Conservation (phyloP, 148 eudicot genomes). For the Silene conica region DNA sequence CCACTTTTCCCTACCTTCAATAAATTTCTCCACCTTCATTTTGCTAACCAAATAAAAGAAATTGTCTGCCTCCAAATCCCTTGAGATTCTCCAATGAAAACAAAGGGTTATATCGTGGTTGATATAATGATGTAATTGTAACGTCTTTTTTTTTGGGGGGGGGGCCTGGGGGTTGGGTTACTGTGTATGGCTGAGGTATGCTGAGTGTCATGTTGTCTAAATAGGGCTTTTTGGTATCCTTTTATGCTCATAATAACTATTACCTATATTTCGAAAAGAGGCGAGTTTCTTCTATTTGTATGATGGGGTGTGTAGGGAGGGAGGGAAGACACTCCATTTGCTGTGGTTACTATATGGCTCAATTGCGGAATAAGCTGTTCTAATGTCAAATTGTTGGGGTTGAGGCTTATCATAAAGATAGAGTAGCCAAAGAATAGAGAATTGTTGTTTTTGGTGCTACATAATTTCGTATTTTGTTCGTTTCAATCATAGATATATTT, state of each 20-base stretch:
- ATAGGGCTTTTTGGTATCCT: neutral
- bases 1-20: too few species aligned
- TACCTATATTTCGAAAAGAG: neutral
- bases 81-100: too few species aligned
- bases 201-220: neutral
- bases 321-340: neutral
- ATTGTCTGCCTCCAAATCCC: too few species aligned
- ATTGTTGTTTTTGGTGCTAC: neutral
- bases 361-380: neutral
- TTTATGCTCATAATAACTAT: neutral
- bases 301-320: neutral
- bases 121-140: too few species aligned
- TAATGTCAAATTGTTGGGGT: neutral
- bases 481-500: neutral
- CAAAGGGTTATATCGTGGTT: too few species aligned
- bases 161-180: neutral
- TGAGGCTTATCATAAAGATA: neutral
- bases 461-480: too few species aligned
- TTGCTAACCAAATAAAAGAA: too few species aligned
- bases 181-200: neutral
- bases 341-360: neutral
- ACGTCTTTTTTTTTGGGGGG: too few species aligned
- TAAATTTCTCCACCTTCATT: too few species aligned
- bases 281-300: neutral
- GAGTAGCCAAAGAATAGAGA: neutral